A percentile compares a stretch with the other conserved stretches of the same genome.
phyloP scores from a whole-genome alignment of 2,329 filamentous ascomycete genomes.

The Pseudogymnoascus sp. region DNA sequence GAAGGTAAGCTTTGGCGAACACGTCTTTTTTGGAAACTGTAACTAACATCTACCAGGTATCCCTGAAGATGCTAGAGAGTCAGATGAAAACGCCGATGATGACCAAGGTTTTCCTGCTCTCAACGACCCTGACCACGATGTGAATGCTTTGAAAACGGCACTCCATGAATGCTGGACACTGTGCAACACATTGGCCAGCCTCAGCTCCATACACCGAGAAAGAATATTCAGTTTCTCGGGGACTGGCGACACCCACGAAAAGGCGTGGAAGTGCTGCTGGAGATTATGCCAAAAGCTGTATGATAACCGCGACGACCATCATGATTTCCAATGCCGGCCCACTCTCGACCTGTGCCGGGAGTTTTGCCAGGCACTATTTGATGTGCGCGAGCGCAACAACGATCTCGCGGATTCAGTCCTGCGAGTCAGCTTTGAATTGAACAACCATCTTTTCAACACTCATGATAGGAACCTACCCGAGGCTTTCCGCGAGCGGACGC shows the following conservation, averaged over 20 bases:
- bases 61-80: slow-evolving; percentile 35
- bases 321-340: slow-evolving; percentile 59
- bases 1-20: slow-evolving; percentile 53
- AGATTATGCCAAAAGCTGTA: slow-evolving; percentile 85
- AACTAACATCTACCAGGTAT: slow-evolving; percentile 29
- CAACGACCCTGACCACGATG: slow-evolving; percentile 46
- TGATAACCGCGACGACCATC: slow-evolving; percentile 65
- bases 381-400: slow-evolving; percentile 70
- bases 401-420: slow-evolving; percentile 79
- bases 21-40: slow-evolving; percentile 13
- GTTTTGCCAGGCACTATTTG: slow-evolving; percentile 87
- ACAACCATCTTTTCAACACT: slow-evolving; percentile 91
- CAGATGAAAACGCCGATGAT: slow-evolving; percentile 48
- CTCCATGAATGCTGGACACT: slow-evolving; percentile 88
- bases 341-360: slow-evolving; percentile 84
- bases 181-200: slow-evolving; percentile 79
- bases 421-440: slow-evolving; percentile 87
- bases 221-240: slow-evolving; percentile 65
- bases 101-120: slow-evolving; percentile 19
- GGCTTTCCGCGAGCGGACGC: slow-evolving; percentile 76
- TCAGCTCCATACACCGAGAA: slow-evolving; percentile 77
- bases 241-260: slow-evolving; percentile 73
- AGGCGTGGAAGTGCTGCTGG: slow-evolving; percentile 93
- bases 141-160: slow-evolving; percentile 64
- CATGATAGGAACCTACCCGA: slow-evolving; percentile 80